These are phyloP conservation scores for Caloboletus inedulis DNA, from an alignment of 1,284 basidiomycete species.

Conservation along the genomic window DNA sequence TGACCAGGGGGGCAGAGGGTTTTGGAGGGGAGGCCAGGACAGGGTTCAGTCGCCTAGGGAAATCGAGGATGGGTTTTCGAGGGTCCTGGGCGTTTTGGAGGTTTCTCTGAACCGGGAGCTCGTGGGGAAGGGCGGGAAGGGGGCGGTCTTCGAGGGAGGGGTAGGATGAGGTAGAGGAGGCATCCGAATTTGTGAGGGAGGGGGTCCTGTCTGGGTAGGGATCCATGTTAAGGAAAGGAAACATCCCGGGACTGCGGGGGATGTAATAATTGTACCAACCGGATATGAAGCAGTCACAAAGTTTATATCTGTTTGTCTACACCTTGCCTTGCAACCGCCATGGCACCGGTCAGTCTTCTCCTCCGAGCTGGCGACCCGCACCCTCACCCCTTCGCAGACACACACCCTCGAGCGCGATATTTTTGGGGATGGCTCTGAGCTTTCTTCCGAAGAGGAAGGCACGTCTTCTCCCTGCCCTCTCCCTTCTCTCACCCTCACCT, in stretches of 20 bases:
- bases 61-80: background rate
- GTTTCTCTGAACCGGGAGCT: background rate
- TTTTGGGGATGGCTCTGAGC: conserved; percentile 77
- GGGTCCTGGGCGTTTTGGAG: background rate
- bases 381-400: conserved; percentile 9
- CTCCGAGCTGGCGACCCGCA: fast-evolving
- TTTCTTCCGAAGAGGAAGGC: conserved; percentile 70
- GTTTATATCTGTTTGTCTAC: conserved; percentile 22
- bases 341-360: conserved; percentile 12
- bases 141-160: conserved; percentile 19
- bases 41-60: background rate
- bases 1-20: conserved; percentile 11
- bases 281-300: too few species aligned
- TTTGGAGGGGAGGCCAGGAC: conserved; percentile 8
- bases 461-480: conserved; percentile 4
- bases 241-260: background rate
- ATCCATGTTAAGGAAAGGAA: conserved; percentile 26
- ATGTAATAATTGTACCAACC: too few species aligned
- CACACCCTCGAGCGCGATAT: conserved; percentile 60
- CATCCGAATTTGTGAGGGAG: conserved; percentile 33
- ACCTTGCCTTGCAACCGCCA: conserved; percentile 5
- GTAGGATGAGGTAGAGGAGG: conserved; percentile 19
- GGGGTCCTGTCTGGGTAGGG: conserved; percentile 26
- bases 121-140: conserved; percentile 22
- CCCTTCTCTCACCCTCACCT: background rate